Evolutionary conservation across 108 stramenopile genomes (phyloP), one percentile per base, ranked within the genome.

Genomic region (Skeletonema menzelii): DNA sequence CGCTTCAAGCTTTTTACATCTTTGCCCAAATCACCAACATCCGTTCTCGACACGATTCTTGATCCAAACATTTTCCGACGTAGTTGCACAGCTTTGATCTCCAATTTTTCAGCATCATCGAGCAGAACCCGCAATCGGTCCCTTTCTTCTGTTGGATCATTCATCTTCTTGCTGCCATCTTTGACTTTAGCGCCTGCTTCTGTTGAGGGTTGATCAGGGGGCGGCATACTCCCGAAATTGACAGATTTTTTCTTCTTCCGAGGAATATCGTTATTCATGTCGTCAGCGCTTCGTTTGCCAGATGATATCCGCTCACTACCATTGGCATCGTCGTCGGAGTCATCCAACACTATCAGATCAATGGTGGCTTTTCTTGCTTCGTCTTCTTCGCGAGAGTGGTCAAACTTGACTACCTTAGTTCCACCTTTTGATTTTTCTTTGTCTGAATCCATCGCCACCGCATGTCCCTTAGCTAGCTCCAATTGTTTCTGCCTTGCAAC

Each of bases 1-100:
- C 94, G 84, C 61, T 87, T 88, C 40, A 95, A 59, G 75, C 87
- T 87, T 67, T 95, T 95, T 20, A 93, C 94, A 74, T 91, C 82
- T 38, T 75, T 82, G 24, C 94, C 94, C 55, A 93, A 72, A 77
- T 95, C 94, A 58, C 91, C 83, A 24, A 93, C 88, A 84, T 95
- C 94, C 13, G 91, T 93, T 56, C 94, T 75, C 3, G 89, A 88
- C 13, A 95, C 85, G 40, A 95, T 88, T n/a, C 94, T 85, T 13
- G 87, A 88, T 22, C 94, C 94, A 84, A 95, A 95, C 40, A 93
- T 28, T 32, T 77, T 82, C 59, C 85, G 86, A 46, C 89, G 70
- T n/a, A 90, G 63, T 27, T 80, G 79, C 57, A 67, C 56, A 1
- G 91, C 94, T 62, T 84, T 56, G 37, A 76, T 65, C 61, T 95